These are phyloP conservation scores for Babesia sp. DNA, from an alignment of 169 alveolate species.

Conservation along the genomic window DNA sequence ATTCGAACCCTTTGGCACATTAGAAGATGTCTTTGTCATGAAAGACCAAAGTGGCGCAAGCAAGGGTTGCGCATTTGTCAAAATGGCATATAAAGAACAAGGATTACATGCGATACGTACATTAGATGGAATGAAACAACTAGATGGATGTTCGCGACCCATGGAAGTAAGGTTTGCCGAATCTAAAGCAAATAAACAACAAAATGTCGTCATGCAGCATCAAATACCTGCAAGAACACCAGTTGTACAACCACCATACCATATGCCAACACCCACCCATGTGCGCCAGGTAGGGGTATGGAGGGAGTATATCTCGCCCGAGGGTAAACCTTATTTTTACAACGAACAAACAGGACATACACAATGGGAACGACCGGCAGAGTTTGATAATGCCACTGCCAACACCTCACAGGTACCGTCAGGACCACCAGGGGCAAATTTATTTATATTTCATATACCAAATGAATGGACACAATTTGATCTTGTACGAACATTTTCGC, in stretches of 20 bases:
- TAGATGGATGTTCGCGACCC: slow-evolving; percentile 84
- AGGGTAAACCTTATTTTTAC: slow-evolving; percentile 84
- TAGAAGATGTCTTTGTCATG: slow-evolving; percentile 85
- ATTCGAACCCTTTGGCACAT: slow-evolving; percentile 82
- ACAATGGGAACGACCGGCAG: slow-evolving; percentile 90
- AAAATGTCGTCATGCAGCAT: slow-evolving; percentile 35
- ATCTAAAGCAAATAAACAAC: slow-evolving; percentile 67
- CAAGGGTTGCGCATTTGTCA: slow-evolving; percentile 89
- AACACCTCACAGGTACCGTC: slow-evolving; percentile 22
- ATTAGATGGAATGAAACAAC: slow-evolving; percentile 78
- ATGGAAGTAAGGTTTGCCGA: slow-evolving; percentile 89
- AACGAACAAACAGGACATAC: slow-evolving; percentile 84
- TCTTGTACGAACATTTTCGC: slow-evolving; percentile 80
- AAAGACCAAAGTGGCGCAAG: slow-evolving; percentile 83
- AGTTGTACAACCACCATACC: slow-evolving; percentile 30
- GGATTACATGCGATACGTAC: slow-evolving; percentile 84
- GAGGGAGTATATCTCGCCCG: slow-evolving; percentile 85
- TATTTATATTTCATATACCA: slow-evolving; percentile 92
- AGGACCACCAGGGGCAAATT: slow-evolving; percentile 92
- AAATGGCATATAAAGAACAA: slow-evolving; percentile 85
- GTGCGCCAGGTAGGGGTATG: slow-evolving; percentile 84
- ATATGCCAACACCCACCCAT: slow-evolving; percentile 67
- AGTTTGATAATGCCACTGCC: slow-evolving; percentile 71
- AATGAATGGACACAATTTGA: slow-evolving; percentile 89
- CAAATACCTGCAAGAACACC: neutral